These are phyloP conservation scores for Amanita rubescens DNA, from an alignment of 768 basidiomycete species.

Conservation along the genomic window DNA sequence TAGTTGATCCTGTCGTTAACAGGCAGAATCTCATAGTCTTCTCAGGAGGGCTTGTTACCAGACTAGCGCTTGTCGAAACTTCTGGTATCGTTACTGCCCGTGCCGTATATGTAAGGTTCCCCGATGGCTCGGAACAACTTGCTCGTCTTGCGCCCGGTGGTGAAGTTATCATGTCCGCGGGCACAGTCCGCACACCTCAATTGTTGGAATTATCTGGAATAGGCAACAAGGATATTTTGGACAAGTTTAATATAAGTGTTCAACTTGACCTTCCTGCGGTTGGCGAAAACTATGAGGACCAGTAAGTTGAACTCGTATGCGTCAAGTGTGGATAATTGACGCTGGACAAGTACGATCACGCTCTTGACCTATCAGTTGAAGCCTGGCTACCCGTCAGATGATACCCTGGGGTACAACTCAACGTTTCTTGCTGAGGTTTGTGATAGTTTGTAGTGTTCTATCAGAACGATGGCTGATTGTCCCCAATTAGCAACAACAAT, in stretches of 20 bases:
- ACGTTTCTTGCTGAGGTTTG: constrained; percentile 21
- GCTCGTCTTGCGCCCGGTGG: constrained; percentile 13
- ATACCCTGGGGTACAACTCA: constrained; percentile 22
- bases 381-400: constrained; percentile 21
- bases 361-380: constrained; percentile 25
- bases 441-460: background rate
- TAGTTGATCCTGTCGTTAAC: constrained; percentile 21
- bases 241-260: constrained; percentile 36
- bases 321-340: background rate
- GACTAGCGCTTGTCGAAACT: constrained; percentile 10
- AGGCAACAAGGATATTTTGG: constrained; percentile 46
- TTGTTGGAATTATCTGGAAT: constrained; percentile 52
- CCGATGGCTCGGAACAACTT: constrained; percentile 15
- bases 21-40: constrained; percentile 19
- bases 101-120: constrained; percentile 20
- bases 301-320: constrained; percentile 11
- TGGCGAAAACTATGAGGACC: constrained; percentile 34
- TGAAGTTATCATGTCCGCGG: constrained; percentile 24
- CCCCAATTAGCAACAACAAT: constrained; percentile 18
- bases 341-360: constrained; percentile 16
- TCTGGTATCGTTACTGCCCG: constrained; percentile 10
- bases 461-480: background rate
- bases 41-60: constrained; percentile 18
- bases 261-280: constrained; percentile 48
- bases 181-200: constrained; percentile 32